Evolutionary conservation across 2,329 filamentous ascomycete genomes (phyloP), one percentile per base, ranked within the genome.

Genomic region (Aspergillus sp.): DNA sequence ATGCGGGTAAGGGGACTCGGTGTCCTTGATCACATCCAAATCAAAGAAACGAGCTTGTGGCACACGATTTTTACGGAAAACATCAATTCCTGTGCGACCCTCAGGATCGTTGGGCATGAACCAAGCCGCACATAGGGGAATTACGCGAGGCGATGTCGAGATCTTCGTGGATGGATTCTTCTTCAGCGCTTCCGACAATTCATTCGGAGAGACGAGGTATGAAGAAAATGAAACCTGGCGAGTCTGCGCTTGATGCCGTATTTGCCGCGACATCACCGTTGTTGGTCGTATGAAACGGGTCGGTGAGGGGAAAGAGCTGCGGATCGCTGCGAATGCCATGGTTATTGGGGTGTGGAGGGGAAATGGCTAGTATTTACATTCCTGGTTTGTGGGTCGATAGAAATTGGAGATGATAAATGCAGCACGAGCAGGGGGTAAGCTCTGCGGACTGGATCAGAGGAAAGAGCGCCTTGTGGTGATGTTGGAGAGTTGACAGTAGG

Each of bases 21-120:
- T 87, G 76, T 99, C 93, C 68, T 95, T 91, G 71, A 96, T 85
- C 67, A 87, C 91, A 76, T 99, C 95, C 53, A 99, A 83, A 74
- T 99, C 93, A 74, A 99, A 99, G 84, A 98, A 99, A 32, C 92
- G 89, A 1, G 95, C 89, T 68, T 88, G 87, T 20, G 93, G 93
- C 62, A 99, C 95, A 67, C 91, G 90, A 71, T 87, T 85, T 71
- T 91, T 84, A 64, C 87, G 85, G 80, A 93, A 99, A 43, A 88
- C 86, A 62, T 95, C 83, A 65, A 89, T 85, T 53, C 95, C 95
- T 49, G 85, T 90, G 60, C 92, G 88, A 53, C 85, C 85, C 65
- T 83, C 70, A 2, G 83, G 80, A 63, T 96, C 93, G 74, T 96
- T 98, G 62, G 95, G 95, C 62, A 99, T 85, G 71, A 97, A 99